Evolutionary conservation across 805 yeast genomes (phyloP), one percentile per base, ranked within the genome.

Genomic region (Spathaspora hagerdaliae): DNA sequence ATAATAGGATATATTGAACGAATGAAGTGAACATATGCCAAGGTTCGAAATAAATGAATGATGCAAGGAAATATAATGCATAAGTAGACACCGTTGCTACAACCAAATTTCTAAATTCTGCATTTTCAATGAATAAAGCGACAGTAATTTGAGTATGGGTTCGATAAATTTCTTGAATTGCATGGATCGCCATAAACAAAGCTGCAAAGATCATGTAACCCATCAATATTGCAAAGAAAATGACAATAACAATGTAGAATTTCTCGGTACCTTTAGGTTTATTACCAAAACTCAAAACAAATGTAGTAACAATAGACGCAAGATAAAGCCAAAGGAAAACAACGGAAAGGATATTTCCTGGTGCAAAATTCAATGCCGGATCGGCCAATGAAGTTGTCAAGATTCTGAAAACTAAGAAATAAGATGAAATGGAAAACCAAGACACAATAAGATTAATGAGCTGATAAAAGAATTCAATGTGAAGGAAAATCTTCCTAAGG

Each of bases 381-480:
- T 67, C 70, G 8, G 70, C 64, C 34, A 71, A 61, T 13, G 79
- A 73, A 3, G 83, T 80, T 38, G 83, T 78, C 61, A 81, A 77
- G 40, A 81, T 79, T 13, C 85, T 72, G 57, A 81, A 81, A 10
- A 84, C 83, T 50, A 82, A 67, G 51, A 78, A 82, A 59, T 78
- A 82, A n/a, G 80, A 70, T 4, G 84, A 83, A 39, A 82, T 68
- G 12, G 82, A 73, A 55, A 82, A 81, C 87, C 87, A 82, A 2
- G 84, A 76, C 38, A 82, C 69, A 45, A 79, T 55, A 60, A 81
- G 74, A 49, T 68, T 74, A 48, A 79, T 58, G 44, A 78, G 60
- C 55, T 80, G 83, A 60, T 81, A 82, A 46, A 77, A 31, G 52
- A 78, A 75, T 59, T 81, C 83, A 40, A 82, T 51, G 52, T 79